Percentiles rank a stretch among this genome's conserved stretches.
phyloP scores from a whole-genome alignment of 176 grass and related monocot genomes.

The Thinopyrum elongatum region DNA sequence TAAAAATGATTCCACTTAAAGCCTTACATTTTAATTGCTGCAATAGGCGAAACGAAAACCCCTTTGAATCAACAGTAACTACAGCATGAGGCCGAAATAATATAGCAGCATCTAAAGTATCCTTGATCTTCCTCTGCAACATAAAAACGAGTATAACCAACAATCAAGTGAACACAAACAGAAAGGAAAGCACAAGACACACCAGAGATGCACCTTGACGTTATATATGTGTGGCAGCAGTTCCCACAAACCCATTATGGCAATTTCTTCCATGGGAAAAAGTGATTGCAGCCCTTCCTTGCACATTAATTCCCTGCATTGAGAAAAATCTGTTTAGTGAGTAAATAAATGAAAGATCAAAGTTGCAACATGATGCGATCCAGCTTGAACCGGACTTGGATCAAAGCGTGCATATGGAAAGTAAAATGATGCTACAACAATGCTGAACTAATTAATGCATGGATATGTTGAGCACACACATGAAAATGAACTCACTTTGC shows the following conservation, averaged over 20 bases:
- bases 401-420: neutral
- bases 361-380: conserved; percentile 9
- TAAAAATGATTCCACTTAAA: conserved; percentile 4
- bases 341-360: neutral
- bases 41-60: conserved; percentile 85
- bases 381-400: neutral
- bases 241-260: conserved; percentile 98
- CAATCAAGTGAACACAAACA: conserved; percentile 13
- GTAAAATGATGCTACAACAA: neutral
- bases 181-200: conserved; percentile 29
- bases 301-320: conserved; percentile 61
- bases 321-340: neutral
- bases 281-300: conserved; percentile 71
- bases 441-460: neutral
- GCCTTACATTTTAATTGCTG: conserved; percentile 67
- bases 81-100: conserved; percentile 81
- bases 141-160: conserved; percentile 21
- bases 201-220: conserved; percentile 56
- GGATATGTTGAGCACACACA: conserved; percentile 4
- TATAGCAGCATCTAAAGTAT: conserved; percentile 58
- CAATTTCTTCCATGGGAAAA: conserved; percentile 95
- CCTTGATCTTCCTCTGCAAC: conserved; percentile 61
- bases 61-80: conserved; percentile 91
- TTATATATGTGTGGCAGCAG: conserved; percentile 72
- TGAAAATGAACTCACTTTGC: neutral